Conservation (phyloP, 2,329 filamentous ascomycete genomes). For the Paracoccidioides brasiliensis region DNA sequence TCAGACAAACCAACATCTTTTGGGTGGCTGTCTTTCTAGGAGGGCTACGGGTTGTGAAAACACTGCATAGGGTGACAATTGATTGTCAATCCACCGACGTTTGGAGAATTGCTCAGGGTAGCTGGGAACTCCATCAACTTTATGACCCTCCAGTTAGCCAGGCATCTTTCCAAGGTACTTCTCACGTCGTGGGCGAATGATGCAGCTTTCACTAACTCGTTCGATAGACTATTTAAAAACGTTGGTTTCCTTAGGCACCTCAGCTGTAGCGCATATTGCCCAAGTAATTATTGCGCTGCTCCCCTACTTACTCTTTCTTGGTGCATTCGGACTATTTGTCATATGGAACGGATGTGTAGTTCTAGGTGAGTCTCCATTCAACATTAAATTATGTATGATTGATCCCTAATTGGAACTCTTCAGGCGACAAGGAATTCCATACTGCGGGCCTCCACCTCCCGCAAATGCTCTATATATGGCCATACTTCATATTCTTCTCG, state of each 20-base stretch:
- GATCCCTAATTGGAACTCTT: conserved; percentile 15
- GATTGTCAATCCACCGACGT: conserved; percentile 19
- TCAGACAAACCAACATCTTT: conserved; percentile 93
- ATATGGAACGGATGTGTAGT: conserved; percentile 84
- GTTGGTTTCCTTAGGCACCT: conserved; percentile 51
- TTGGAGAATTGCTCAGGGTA: conserved; percentile 11
- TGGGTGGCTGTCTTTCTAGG: conserved; percentile 55
- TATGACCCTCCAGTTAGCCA: conserved; percentile 39
- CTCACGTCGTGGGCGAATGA: background rate
- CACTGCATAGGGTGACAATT: conserved; percentile 19
- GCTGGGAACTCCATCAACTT: conserved; percentile 31
- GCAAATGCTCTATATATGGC: conserved; percentile 93
- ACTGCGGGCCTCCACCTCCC: conserved; percentile 75
- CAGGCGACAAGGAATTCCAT: conserved; percentile 90
- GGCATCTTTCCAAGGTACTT: conserved; percentile 37
- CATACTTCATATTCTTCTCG: conserved; percentile 81
- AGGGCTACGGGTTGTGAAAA: conserved; percentile 31
- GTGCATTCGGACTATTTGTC: conserved; percentile 61
- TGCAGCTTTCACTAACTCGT: background rate
- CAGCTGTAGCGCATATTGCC: conserved; percentile 35
- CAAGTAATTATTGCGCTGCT: conserved; percentile 27
- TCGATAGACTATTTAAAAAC: conserved; percentile 35
- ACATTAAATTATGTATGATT: background rate
- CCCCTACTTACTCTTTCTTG: conserved; percentile 50
- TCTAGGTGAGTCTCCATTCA: conserved; percentile 45